phyloP scores from a whole-genome alignment of 2,329 filamentous ascomycete species.

The Fusarium nygamai region DNA sequence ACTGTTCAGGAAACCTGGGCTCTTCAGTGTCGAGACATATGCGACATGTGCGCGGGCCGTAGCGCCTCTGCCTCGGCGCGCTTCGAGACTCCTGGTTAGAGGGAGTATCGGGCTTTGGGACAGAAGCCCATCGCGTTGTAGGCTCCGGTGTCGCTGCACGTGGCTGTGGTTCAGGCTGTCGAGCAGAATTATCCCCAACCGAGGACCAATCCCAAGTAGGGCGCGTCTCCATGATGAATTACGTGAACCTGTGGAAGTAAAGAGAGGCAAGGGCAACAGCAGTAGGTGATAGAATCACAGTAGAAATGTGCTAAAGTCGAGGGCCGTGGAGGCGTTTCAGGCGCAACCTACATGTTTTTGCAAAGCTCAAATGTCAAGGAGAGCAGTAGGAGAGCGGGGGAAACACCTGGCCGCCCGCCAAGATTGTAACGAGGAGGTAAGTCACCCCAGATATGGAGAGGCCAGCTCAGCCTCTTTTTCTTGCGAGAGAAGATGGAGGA shows the following conservation, averaged over 20 bases:
- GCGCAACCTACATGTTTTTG: conserved; percentile 44
- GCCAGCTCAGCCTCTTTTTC: conserved; percentile 46
- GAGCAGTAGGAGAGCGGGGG: conserved; percentile 33
- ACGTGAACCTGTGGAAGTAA: conserved; percentile 34
- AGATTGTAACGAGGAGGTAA: conserved; percentile 30
- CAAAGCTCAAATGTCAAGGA: conserved; percentile 22
- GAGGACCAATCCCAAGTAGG: conserved; percentile 44
- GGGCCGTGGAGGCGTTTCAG: conserved; percentile 32
- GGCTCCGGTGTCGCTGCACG: conserved; percentile 9
- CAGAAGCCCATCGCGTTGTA: background rate
- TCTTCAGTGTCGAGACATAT: conserved; percentile 82
- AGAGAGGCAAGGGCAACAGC: conserved; percentile 18
- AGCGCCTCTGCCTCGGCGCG: conserved; percentile 54
- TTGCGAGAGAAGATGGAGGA: conserved; percentile 33
- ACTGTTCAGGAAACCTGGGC: conserved; percentile 56
- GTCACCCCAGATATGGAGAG: conserved; percentile 34
- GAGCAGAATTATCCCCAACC: conserved; percentile 24
- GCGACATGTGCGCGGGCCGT: conserved; percentile 80
- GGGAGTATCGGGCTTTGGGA: conserved; percentile 10
- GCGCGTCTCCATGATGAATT: conserved; percentile 42
- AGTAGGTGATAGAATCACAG: conserved; percentile 15
- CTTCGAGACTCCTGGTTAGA: conserved; percentile 17
- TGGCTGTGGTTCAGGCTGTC: conserved; percentile 18
- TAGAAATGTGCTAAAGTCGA: conserved; percentile 19
- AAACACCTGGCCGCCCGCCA: conserved; percentile 34